Evolutionary conservation across 2,329 filamentous ascomycete genomes (phyloP), one percentile per base, ranked within the genome.

Genomic region (Colletotrichum sp.): DNA sequence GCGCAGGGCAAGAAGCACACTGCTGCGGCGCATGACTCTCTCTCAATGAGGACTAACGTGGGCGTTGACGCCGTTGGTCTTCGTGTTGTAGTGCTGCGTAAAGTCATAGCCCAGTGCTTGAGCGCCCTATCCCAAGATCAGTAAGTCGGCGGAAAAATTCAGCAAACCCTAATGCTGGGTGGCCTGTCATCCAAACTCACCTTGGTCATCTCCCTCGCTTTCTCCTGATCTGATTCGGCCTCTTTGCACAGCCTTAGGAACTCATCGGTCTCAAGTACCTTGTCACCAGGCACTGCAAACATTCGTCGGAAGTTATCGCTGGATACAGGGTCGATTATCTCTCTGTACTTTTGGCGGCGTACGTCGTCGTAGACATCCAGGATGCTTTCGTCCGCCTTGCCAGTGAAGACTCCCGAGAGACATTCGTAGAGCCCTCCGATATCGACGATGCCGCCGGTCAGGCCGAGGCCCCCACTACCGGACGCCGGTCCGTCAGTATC

Each of bases 371-470:
- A 88, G 30, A 87, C 19, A 13, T 87, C 85, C 9, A 88, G 79
- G 71, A 88, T 88, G 1, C 80, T 82, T 62, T 85, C 86, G 75
- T 87, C 85, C 3, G 85, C 86, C 62, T 81, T 81, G 5, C 85
- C 85, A 39, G 86, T 83, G 81, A 82, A 86, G 49, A 87, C 84
- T 1, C 86, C 87, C 3, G 82, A 81, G 5, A 93, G 85, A 79
- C 91, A 92, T 78, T 93, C 91, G 75, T 88, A 91, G 6, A 93
- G 86, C 1, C 90, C 90, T 19, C 90, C 91, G 5, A 92, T 87
- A 78, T 93, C 92, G 29, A 91, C 89, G 71, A 93, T 90, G 0
- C 92, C 92, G 6, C 91, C 91, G 0, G 91, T 93, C 64, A 93
- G 88, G 5, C 92, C 92, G 30, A 93, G 84, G 0, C 92, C 92